Evolutionary conservation across 345 rosid genomes (phyloP).

Genomic region (Gossypium longicalyx): DNA sequence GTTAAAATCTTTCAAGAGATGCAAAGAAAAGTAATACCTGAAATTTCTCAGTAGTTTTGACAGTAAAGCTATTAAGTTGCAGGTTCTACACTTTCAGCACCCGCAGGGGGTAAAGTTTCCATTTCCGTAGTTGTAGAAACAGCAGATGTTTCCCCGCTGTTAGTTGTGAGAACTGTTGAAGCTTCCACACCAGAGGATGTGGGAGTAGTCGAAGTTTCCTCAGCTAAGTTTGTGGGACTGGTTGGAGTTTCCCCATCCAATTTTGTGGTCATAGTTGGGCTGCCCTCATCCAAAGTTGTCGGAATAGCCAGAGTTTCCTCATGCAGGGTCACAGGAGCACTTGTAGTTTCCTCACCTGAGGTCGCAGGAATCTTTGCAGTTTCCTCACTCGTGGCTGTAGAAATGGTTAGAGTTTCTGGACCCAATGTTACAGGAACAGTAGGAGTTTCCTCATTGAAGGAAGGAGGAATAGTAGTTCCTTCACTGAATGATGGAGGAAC

Average conservation of each 20-base stretch:
- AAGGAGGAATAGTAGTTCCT: neutral
- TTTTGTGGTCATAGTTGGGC: neutral
- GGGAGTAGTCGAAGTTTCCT: neutral
- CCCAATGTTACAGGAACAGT: neutral
- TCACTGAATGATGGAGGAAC: neutral
- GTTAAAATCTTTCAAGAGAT: neutral
- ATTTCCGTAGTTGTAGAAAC: neutral
- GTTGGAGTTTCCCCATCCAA: neutral
- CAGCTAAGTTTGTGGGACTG: neutral
- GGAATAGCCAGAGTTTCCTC: constrained; percentile 15
- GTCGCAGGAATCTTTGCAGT: neutral
- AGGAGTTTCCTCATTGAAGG: neutral
- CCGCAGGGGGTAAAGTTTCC: constrained; percentile 23
- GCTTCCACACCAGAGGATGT: neutral
- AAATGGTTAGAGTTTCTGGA: neutral
- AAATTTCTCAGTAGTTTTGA: constrained; percentile 12
- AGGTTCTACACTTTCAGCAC: constrained; percentile 35
- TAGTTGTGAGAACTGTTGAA: neutral
- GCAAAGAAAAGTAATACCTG: constrained; percentile 27
- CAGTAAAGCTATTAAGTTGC: constrained; percentile 20
- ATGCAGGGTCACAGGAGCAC: neutral
- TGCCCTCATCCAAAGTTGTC: constrained; percentile 1
- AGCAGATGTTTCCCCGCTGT: neutral
- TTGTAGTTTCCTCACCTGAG: neutral
- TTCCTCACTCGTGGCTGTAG: neutral